These are phyloP conservation scores for Apiospora aurea DNA, from an alignment of 2,329 filamentous ascomycete species.

Conservation along the genomic window DNA sequence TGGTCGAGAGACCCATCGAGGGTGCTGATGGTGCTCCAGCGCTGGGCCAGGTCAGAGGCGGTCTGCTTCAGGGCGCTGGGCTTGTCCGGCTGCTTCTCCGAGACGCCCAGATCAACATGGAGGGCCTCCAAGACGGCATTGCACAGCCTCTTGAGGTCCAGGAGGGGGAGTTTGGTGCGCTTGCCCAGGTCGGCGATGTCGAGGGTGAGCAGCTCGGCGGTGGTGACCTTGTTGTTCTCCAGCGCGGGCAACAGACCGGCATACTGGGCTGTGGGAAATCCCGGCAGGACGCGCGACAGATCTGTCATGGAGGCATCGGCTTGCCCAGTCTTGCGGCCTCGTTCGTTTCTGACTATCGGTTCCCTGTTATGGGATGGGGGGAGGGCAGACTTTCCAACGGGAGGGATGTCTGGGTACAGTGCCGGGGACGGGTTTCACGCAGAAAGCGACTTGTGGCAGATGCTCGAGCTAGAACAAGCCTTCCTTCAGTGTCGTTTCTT, in stretches of 20 bases:
- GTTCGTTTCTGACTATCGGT: neutral
- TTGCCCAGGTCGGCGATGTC: conserved; percentile 85
- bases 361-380: neutral
- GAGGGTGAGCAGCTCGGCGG: conserved; percentile 84
- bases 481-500: neutral
- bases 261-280: conserved; percentile 76
- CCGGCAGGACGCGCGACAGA: conserved; percentile 81
- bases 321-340: conserved; percentile 32
- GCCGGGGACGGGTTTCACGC: neutral
- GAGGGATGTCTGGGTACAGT: neutral
- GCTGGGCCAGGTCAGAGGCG: conserved; percentile 46
- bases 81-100: conserved; percentile 29
- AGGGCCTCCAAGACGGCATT: conserved; percentile 71
- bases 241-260: conserved; percentile 79
- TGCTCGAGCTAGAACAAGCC: neutral
- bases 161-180: conserved; percentile 80
- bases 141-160: conserved; percentile 79
- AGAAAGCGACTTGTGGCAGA: conserved; percentile 16
- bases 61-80: conserved; percentile 39
- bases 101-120: conserved; percentile 64
- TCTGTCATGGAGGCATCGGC: conserved; percentile 74
- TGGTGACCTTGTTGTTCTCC: conserved; percentile 79
- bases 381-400: neutral
- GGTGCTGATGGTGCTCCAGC: conserved; percentile 75
- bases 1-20: conserved; percentile 77